phyloP scores from a whole-genome alignment of 306 rosid species.

The Ormosia semicastrata region DNA sequence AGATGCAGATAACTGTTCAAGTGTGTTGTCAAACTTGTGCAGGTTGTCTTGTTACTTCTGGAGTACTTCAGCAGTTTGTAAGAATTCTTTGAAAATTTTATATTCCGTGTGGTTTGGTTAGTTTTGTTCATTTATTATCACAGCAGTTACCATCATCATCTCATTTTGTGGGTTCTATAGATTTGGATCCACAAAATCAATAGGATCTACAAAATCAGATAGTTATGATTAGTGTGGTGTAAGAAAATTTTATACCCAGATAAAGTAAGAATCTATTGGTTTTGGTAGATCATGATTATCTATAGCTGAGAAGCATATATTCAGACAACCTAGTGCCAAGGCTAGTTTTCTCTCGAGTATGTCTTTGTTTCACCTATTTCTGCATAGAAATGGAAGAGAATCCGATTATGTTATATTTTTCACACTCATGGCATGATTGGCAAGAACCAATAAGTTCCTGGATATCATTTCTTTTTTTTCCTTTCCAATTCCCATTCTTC shows the following conservation, averaged over 20 bases:
- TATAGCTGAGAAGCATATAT: not conserved
- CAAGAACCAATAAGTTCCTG: not conserved
- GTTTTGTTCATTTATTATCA: not conserved
- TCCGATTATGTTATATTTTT: not conserved
- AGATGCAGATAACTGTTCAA: not conserved
- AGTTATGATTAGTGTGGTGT: not conserved
- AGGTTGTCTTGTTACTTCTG: not conserved
- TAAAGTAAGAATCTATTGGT: not conserved
- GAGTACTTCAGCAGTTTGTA: not conserved
- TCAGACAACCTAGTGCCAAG: not conserved
- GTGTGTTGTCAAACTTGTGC: not conserved
- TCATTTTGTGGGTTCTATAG: not conserved
- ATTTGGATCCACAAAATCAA: too few relatives aligned
- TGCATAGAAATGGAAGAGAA: not conserved
- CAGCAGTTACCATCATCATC: not conserved
- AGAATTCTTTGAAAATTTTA: not conserved
- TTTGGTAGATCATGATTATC: not conserved
- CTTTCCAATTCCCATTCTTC: not conserved
- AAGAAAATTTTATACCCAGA: too few relatives aligned
- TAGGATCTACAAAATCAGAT: too few relatives aligned
- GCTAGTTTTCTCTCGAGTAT: not conserved
- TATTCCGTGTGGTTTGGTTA: not conserved
- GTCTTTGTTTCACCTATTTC: slow-evolving; percentile 18
- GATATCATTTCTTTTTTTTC: not conserved
- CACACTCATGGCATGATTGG: not conserved